A percentile compares a stretch with the other conserved stretches of the same genome.
Conservation (phyloP, 805 yeast species). For the Saccharomycopsis fodiens region DNA sequence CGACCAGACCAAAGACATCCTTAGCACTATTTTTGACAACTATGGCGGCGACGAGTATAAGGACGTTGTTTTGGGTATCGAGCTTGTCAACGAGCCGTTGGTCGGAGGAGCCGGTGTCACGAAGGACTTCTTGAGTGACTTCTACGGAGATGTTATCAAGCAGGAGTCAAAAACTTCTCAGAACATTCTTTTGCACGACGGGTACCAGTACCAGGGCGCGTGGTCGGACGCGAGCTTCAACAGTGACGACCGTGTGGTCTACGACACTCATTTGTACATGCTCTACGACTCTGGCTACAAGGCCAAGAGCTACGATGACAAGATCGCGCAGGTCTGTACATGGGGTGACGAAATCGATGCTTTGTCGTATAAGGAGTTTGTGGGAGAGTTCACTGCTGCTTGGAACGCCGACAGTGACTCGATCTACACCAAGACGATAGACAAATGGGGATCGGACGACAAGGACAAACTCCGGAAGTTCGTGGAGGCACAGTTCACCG, state of each 20-base stretch:
- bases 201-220: slow-evolving; percentile 46
- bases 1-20: slow-evolving; percentile 41
- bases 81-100: slow-evolving; percentile 67
- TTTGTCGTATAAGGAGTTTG: slow-evolving; percentile 14
- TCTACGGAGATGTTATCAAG: slow-evolving; percentile 36
- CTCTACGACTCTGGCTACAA: slow-evolving; percentile 15
- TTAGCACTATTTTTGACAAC: slow-evolving; percentile 42
- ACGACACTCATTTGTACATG: slow-evolving; percentile 20
- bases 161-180: slow-evolving; percentile 28
- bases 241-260: slow-evolving; percentile 7
- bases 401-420: slow-evolving; percentile 17
- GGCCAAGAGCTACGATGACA: slow-evolving; percentile 16
- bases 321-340: slow-evolving; percentile 19
- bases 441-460: slow-evolving; percentile 37
- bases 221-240: slow-evolving; percentile 36
- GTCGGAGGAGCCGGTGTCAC: slow-evolving; percentile 42
- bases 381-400: slow-evolving; percentile 22
- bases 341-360: slow-evolving; percentile 20
- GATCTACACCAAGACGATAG: slow-evolving; percentile 27
- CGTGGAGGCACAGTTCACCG: slow-evolving; percentile 54
- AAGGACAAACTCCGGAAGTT: slow-evolving; percentile 41
- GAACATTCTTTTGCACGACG: slow-evolving; percentile 57
- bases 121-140: slow-evolving; percentile 33
- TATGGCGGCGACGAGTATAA: slow-evolving; percentile 44
- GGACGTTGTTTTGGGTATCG: slow-evolving; percentile 60